phyloP scores from a whole-genome alignment of 306 rosid species.

The Sesbania bispinosa region DNA sequence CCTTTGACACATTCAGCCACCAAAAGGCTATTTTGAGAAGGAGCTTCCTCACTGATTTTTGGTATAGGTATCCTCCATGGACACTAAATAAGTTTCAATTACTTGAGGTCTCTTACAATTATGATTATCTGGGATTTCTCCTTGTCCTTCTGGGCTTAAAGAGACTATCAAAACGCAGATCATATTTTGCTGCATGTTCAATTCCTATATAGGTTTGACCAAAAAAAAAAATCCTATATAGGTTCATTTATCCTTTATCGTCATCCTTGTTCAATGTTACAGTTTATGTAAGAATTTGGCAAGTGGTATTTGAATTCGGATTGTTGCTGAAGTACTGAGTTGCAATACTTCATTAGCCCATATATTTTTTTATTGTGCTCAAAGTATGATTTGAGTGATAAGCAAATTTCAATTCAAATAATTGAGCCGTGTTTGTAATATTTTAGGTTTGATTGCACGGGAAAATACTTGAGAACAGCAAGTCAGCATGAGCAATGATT shows the following conservation, averaged over 20 bases:
- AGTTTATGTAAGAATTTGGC: too few species aligned
- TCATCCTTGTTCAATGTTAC: too few species aligned
- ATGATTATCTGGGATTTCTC: conserved; percentile 51
- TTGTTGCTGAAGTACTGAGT: too few species aligned
- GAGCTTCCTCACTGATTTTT: conserved; percentile 60
- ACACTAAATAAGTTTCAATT: conserved; percentile 52
- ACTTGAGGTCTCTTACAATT: conserved; percentile 44
- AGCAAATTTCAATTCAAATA: too few species aligned
- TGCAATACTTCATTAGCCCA: too few species aligned
- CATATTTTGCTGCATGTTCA: neutral
- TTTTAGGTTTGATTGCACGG: too few species aligned
- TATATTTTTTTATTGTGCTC: too few species aligned
- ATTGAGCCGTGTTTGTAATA: too few species aligned
- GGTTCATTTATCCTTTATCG: neutral
- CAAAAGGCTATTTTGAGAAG: conserved; percentile 51
- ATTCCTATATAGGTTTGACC: neutral
- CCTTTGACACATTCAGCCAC: conserved; percentile 79
- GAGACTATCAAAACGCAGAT: conserved; percentile 22
- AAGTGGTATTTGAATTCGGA: too few species aligned
- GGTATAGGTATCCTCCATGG: conserved; percentile 90
- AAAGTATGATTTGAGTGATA: too few species aligned
- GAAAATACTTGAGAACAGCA: too few species aligned
- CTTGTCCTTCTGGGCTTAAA: conserved; percentile 56
- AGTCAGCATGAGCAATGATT: too few species aligned
- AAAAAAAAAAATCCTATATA: neutral